These are phyloP conservation scores for Alternaria consortialis DNA, from an alignment of 2,329 filamentous ascomycete species.

Conservation along the genomic window DNA sequence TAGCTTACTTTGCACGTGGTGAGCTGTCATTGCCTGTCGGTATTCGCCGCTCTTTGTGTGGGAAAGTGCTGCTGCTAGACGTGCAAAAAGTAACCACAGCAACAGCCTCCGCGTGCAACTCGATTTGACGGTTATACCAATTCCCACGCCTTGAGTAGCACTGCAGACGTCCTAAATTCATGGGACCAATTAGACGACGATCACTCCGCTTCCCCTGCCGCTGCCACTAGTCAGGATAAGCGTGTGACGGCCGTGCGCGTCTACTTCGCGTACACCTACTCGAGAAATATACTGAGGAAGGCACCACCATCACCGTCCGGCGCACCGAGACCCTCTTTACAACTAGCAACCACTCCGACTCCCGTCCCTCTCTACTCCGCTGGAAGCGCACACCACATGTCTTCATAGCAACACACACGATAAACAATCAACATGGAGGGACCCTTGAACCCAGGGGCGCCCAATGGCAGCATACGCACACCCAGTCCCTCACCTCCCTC, in stretches of 20 bases:
- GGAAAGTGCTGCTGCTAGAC: not conserved
- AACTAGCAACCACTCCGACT: conserved; percentile 10
- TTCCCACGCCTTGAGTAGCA: conserved; percentile 12
- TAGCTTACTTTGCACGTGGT: conserved; percentile 14
- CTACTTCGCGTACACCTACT: conserved; percentile 30
- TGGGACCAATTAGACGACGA: conserved; percentile 31
- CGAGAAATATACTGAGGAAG: conserved; percentile 23
- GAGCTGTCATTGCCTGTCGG: conserved; percentile 14
- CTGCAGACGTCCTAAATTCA: conserved; percentile 2
- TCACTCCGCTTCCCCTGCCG: conserved; percentile 34
- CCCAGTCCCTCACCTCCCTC: conserved; percentile 50
- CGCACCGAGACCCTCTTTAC: conserved; percentile 18
- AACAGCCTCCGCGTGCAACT: not conserved
- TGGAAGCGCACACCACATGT: conserved; percentile 45
- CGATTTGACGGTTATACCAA: not conserved
- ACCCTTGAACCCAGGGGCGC: conserved; percentile 52
- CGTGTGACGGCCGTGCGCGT: conserved; percentile 19
- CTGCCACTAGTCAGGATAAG: conserved; percentile 25
- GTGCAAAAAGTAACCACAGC: not conserved
- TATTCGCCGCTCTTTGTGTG: not conserved
- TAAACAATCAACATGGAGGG: conserved; percentile 52
- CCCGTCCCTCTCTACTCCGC: conserved; percentile 16
- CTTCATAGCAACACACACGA: conserved; percentile 32
- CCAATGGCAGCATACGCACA: conserved; percentile 51
- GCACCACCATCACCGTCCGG: conserved; percentile 36